A percentile compares a stretch with the other conserved stretches of the same genome.
Evolutionary conservation across 495 filamentous ascomycete genomes (phyloP).

Genomic region (Echria macrotheca): DNA sequence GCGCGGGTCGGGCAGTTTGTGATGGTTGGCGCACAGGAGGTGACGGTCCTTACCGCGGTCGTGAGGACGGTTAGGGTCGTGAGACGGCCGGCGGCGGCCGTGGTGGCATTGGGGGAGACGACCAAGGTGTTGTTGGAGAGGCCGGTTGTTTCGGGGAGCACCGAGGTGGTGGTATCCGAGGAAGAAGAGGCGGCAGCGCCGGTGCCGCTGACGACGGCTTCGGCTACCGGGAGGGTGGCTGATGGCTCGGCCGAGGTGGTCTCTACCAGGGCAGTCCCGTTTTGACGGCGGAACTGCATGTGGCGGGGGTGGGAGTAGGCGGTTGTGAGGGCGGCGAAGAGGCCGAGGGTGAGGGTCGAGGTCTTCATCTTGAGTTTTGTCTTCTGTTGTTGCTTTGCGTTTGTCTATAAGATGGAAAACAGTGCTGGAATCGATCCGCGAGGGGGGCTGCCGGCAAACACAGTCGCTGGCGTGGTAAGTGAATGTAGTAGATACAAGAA

Average conservation of each 20-base stretch:
- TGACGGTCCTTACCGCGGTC: conserved; percentile 56
- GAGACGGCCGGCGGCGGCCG: conserved; percentile 16
- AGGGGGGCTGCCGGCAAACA: conserved; percentile 40
- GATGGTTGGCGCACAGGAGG: conserved; percentile 55
- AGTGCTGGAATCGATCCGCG: too few relatives aligned
- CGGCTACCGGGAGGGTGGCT: conserved; percentile 15
- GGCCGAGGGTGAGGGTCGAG: conserved; percentile 36
- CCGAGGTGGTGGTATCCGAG: conserved; percentile 15
- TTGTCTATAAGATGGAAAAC: too few relatives aligned
- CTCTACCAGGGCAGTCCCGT: conserved; percentile 29
- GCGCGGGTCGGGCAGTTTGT: conserved; percentile 56
- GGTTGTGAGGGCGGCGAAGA: conserved; percentile 39
- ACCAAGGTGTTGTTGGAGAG: conserved; percentile 12
- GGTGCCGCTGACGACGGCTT: conserved; percentile 42
- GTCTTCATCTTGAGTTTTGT: conserved; percentile 42
- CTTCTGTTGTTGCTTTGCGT: conserved; percentile 11
- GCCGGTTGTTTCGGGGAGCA: conserved; percentile 15
- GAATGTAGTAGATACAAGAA: conserved; percentile 29
- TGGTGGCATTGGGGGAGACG: conserved; percentile 1
- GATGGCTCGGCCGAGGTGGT: conserved; percentile 27
- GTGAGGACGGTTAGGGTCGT: conserved; percentile 48
- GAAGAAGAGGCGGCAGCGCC: conserved; percentile 42
- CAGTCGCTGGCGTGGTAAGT: conserved; percentile 33
- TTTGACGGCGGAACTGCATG: conserved; percentile 33
- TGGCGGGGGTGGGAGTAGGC: conserved; percentile 39